phyloP scores from a whole-genome alignment of 768 basidiomycete genomes.

The Naganishia onofrii region DNA sequence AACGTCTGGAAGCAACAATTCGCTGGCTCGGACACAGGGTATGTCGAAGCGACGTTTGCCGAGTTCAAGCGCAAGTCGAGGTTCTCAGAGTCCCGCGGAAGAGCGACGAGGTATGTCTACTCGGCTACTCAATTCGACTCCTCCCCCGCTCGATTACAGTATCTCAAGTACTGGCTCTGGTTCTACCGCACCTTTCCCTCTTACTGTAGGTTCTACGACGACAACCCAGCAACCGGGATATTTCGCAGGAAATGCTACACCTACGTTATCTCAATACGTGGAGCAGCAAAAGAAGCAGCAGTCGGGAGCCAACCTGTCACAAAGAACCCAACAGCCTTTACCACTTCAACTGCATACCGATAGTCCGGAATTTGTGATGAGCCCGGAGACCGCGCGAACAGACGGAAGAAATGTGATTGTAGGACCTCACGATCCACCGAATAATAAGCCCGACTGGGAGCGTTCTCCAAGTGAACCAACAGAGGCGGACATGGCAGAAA shows the following conservation, averaged over 20 bases:
- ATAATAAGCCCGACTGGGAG: conserved; percentile 26
- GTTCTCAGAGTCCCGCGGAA: conserved; percentile 29
- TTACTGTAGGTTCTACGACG: conserved; percentile 7
- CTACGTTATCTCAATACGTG: conserved; percentile 20
- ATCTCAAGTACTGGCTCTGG: conserved; percentile 13
- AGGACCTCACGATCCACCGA: background rate
- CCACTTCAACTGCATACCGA: conserved; percentile 2
- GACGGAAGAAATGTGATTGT: background rate
- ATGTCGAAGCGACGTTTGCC: conserved; percentile 24
- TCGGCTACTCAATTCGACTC: conserved; percentile 3
- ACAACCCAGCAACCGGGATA: background rate
- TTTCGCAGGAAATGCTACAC: conserved; percentile 27
- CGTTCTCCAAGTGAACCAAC: conserved; percentile 29
- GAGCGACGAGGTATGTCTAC: conserved; percentile 24
- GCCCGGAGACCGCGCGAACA: background rate
- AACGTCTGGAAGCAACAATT: conserved; percentile 1
- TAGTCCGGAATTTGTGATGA: conserved; percentile 1
- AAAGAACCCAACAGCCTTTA: background rate
- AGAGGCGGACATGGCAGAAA: conserved; percentile 37
- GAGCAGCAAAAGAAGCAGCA: conserved; percentile 1
- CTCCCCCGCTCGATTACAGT: conserved; percentile 15
- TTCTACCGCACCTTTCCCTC: conserved; percentile 11
- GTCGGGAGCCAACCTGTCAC: background rate
- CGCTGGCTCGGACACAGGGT: background rate
- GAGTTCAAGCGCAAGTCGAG: conserved; percentile 30